Conservation (phyloP, 306 rosid species). For the Echinosophora koreensis region DNA sequence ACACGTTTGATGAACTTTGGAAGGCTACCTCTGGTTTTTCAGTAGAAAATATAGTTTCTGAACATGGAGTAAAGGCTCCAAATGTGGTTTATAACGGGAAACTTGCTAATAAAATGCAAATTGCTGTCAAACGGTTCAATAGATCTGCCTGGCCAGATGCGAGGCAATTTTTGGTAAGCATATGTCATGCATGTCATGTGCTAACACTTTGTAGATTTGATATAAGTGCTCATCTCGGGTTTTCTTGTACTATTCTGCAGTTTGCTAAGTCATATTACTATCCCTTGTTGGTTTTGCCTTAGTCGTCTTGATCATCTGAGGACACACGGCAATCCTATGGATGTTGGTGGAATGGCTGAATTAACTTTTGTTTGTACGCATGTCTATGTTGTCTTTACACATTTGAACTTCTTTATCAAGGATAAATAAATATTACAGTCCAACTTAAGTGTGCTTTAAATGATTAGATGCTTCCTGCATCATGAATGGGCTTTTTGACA, state of each 20-base stretch:
- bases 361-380: neutral
- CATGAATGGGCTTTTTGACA: conserved; percentile 5
- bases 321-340: neutral
- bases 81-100: conserved; percentile 95
- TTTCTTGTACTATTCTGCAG: conserved; percentile 27
- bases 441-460: neutral
- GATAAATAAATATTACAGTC: neutral
- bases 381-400: neutral
- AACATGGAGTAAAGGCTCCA: conserved; percentile 98
- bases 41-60: conserved; percentile 90
- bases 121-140: conserved; percentile 92
- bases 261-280: conserved; percentile 2
- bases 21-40: conserved; percentile 92
- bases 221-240: neutral
- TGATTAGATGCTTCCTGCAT: conserved; percentile 10
- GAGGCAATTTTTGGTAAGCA: conserved; percentile 83
- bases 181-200: conserved; percentile 11
- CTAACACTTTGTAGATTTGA: neutral
- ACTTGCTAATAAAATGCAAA: conserved; percentile 82
- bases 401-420: neutral
- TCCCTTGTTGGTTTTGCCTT: conserved; percentile 9
- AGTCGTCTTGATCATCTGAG: neutral
- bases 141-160: conserved; percentile 97
- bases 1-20: conserved; percentile 81
- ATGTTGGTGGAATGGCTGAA: neutral